Evolutionary conservation across 805 yeast species (phyloP), one percentile per base, ranked within the genome.

Genomic region (Vanderwaltozyma yarrowii): DNA sequence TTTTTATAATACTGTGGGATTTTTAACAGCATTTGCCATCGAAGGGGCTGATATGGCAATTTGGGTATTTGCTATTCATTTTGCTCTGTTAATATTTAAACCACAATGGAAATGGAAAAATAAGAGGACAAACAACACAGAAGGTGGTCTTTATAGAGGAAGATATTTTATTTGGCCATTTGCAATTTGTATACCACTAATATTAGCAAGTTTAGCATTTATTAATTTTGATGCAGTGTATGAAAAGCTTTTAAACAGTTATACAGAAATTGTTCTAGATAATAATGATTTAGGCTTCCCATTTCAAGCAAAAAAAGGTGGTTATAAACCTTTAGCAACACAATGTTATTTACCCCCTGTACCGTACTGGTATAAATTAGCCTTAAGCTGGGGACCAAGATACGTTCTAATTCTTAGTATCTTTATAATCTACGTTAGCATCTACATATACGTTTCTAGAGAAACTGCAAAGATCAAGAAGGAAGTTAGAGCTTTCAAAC

Each of bases 21-120:
- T 82, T 66, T 77, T 84, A 58, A 81, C 94, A 1, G 83, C 88
- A 3, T 68, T 78, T 29, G 70, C 85, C 17, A 80, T 82, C 12
- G 94, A 84, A 58, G 94, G 94, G 16, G 86, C 88, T 2, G 96
- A 87, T 59, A 53, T 85, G 26, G 87, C 92, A 14, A 87, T 86
- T 37, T 63, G 85, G 24, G 70, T 80, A 26, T 81, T 87, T 61
- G 95, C 96, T 2, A 60, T 86, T 13, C 95, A 87, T 60, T 80
- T 89, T 9, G 84, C 76, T 20, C 53, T 86, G 31, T 62, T 85
- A 23, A 80, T 87, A 4, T 82, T 84, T 57, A 64, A 66, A 42
- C 85, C 89, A 1, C 67, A 65, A 21, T 66, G 69, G 41, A 69
- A 65, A 40, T 66, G 70, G 47, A 58, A 60, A 33, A 56, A 55